A percentile compares a stretch with the other conserved stretches of the same genome.
Evolutionary conservation across 768 basidiomycete species (phyloP).

Genomic region (Xanthoconium stramineum): DNA sequence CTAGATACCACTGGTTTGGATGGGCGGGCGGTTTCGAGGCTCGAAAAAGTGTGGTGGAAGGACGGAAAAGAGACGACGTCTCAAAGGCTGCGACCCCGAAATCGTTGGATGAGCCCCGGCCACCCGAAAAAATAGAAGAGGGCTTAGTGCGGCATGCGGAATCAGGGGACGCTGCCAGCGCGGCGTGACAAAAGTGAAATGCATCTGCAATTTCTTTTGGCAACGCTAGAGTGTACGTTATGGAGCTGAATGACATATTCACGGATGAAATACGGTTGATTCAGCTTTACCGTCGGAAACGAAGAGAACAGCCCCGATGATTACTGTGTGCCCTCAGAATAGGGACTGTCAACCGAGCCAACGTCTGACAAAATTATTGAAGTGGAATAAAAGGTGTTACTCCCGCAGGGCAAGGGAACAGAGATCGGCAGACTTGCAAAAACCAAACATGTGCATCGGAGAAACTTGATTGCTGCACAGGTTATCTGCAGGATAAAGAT

Average conservation of each 20-base stretch:
- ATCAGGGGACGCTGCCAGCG: background rate
- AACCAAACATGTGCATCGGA: background rate
- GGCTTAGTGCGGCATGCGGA: background rate
- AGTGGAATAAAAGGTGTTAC: background rate
- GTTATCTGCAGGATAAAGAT: background rate
- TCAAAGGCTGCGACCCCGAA: background rate
- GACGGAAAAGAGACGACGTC: background rate
- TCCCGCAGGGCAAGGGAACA: background rate
- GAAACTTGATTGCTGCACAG: background rate
- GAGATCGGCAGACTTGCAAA: background rate
- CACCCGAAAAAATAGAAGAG: conserved; percentile 8
- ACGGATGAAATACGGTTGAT: conserved; percentile 1
- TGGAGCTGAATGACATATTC: background rate
- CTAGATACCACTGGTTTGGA: conserved; percentile 53
- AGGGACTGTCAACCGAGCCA: background rate
- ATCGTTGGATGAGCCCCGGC: conserved; percentile 1
- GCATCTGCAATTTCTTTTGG: background rate
- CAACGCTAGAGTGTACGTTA: background rate
- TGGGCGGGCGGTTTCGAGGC: conserved; percentile 55
- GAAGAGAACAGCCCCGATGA: background rate
- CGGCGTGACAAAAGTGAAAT: background rate
- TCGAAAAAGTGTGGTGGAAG: conserved; percentile 36
- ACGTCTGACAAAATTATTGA: background rate
- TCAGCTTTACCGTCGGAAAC: too few species aligned
- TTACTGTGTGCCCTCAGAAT: background rate